Conservation (phyloP, 306 rosid species). For the Benincasa hispida region DNA sequence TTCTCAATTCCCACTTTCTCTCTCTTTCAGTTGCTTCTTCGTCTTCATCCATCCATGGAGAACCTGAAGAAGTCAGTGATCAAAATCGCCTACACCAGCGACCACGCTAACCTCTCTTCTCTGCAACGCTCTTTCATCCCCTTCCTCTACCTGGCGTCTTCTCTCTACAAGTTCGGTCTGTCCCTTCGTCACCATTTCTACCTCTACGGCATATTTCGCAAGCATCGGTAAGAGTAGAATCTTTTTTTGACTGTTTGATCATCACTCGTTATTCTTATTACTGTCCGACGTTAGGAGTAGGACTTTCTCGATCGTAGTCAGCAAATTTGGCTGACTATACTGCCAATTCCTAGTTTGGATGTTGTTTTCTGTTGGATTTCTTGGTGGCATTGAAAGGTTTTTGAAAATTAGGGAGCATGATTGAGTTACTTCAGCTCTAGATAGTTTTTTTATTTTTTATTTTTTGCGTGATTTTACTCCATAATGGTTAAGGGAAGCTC, state of each 20-base stretch:
- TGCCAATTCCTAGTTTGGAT: not conserved
- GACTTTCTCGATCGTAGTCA: not conserved
- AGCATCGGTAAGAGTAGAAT: conserved; percentile 29
- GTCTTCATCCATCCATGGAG: conserved; percentile 32
- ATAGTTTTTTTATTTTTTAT: not conserved
- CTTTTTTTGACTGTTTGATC: not conserved
- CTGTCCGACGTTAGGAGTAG: not conserved
- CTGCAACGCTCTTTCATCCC: conserved; percentile 45
- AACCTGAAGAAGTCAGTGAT: conserved; percentile 38
- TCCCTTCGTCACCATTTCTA: conserved; percentile 51
- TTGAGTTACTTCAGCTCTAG: not conserved
- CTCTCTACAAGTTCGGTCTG: conserved; percentile 47
- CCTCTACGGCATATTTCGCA: conserved; percentile 24
- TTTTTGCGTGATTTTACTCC: not conserved
- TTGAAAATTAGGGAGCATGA: not conserved
- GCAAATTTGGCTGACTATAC: not conserved
- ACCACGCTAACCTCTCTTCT: conserved; percentile 28
- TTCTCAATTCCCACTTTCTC: too few species aligned
- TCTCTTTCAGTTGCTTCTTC: not conserved
- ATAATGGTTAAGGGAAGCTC: not conserved
- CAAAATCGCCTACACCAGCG: conserved; percentile 52
- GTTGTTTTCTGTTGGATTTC: not conserved
- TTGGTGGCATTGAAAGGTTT: not conserved
- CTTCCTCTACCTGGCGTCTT: conserved; percentile 46
- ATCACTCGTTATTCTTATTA: not conserved